Evolutionary conservation across 306 rosid genomes (phyloP).

Genomic region (Gynostemma pentaphyllum): DNA sequence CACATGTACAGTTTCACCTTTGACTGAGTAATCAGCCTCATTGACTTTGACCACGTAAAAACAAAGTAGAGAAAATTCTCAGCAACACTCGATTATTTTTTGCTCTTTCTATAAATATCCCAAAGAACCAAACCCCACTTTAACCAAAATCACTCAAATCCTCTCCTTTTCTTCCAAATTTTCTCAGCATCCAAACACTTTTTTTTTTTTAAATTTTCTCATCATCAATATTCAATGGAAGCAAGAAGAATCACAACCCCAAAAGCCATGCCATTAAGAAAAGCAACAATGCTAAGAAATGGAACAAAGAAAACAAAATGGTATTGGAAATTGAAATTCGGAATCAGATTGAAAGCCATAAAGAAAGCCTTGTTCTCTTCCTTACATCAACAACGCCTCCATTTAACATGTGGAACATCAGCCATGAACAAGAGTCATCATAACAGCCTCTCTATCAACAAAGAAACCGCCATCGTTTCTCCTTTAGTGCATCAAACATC

Average conservation of each 20-base stretch:
- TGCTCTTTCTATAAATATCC: not conserved
- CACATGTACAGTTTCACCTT: too few species aligned
- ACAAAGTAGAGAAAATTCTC: not conserved
- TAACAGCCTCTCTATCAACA: not conserved
- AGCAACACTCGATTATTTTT: not conserved
- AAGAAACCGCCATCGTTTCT: not conserved
- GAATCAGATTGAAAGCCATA: constrained; percentile 1
- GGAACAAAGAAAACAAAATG: constrained; percentile 11
- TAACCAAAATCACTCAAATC: not conserved
- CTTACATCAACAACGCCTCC: not conserved
- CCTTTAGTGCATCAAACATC: not conserved
- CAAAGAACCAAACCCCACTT: not conserved
- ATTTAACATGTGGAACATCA: constrained; percentile 3
- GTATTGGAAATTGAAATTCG: constrained; percentile 6
- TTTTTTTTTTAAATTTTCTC: not conserved
- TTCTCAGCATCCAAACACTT: not conserved
- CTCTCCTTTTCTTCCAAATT: not conserved
- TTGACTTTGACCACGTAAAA: not conserved
- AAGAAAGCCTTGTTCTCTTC: not conserved
- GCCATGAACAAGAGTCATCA: not conserved
- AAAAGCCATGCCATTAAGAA: not conserved
- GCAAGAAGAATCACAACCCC: not conserved
- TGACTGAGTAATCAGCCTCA: not conserved
- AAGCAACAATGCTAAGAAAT: not conserved
- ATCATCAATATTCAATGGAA: not conserved